Conservation (phyloP, 257 asterid species). For the Henckelia pumila region DNA sequence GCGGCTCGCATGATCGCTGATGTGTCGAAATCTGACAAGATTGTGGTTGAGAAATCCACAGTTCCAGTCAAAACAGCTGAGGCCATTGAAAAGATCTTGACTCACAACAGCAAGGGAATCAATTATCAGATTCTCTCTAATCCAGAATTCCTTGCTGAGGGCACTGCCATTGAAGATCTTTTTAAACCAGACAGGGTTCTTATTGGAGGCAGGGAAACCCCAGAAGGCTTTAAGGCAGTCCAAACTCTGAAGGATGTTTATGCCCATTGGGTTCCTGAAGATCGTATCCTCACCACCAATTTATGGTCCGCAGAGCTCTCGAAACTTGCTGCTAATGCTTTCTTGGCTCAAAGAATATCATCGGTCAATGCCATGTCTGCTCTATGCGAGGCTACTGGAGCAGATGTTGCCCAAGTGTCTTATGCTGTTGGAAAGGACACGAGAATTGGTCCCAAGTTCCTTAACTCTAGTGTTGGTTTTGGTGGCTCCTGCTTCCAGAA, state of each 20-base stretch:
- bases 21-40: constrained; percentile 10
- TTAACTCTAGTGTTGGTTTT: neutral
- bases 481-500: constrained; percentile 6
- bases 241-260: constrained; percentile 16
- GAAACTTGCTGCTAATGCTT: constrained; percentile 25
- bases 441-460: neutral
- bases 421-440: neutral
- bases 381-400: neutral
- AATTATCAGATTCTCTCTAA: constrained; percentile 5
- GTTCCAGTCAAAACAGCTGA: constrained; percentile 26
- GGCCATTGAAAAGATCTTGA: constrained; percentile 13
- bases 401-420: neutral
- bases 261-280: constrained; percentile 28
- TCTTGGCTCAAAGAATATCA: constrained; percentile 22
- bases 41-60: constrained; percentile 22
- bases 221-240: constrained; percentile 21
- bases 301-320: constrained; percentile 25
- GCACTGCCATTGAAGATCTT: constrained; percentile 22
- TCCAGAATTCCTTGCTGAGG: constrained; percentile 26
- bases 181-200: constrained; percentile 17
- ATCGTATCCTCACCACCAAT: constrained; percentile 22
- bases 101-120: constrained; percentile 3
- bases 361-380: constrained; percentile 21
- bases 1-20: constrained; percentile 24
- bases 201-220: constrained; percentile 23